Evolutionary conservation across 1,284 basidiomycete genomes (phyloP).

Genomic region (Rhodotorula mucilaginosa): DNA sequence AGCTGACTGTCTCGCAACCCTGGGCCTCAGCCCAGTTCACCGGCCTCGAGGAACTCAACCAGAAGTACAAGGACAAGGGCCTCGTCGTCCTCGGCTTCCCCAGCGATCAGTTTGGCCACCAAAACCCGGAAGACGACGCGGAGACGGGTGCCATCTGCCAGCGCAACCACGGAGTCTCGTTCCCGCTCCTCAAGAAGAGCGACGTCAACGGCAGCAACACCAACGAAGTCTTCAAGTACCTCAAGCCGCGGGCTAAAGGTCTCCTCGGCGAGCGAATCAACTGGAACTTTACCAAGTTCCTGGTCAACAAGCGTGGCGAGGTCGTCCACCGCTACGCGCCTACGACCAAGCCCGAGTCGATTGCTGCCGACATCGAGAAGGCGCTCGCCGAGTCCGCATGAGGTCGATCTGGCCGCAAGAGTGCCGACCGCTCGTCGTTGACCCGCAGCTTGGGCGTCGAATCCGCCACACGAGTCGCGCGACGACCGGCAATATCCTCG

Average conservation of each 20-base stretch:
- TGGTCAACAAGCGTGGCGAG: constrained; percentile 48
- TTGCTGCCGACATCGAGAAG: constrained; percentile 42
- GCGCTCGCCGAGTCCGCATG: constrained; percentile 11
- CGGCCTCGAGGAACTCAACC: constrained; percentile 47
- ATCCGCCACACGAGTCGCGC: too few species aligned
- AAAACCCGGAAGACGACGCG: constrained; percentile 31
- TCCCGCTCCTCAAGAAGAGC: constrained; percentile 44
- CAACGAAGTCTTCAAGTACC: constrained; percentile 49
- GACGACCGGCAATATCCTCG: too few species aligned
- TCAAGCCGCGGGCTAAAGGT: constrained; percentile 46
- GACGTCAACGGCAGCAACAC: constrained; percentile 51
- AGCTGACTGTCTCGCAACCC: too few species aligned
- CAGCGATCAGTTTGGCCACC: constrained; percentile 49
- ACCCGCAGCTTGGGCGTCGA: too few species aligned
- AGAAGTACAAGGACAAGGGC: constrained; percentile 54
- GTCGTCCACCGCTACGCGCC: constrained; percentile 50
- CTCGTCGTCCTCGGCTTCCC: constrained; percentile 45
- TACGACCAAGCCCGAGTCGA: constrained; percentile 37
- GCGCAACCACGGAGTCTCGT: constrained; percentile 43
- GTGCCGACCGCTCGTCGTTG: too few species aligned
- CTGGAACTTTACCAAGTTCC: constrained; percentile 51
- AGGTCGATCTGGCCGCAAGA: neutral
- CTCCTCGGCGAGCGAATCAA: constrained; percentile 44
- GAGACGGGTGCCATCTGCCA: constrained; percentile 37
- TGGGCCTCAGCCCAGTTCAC: neutral